Conservation (phyloP, 2,329 filamentous ascomycete genomes). For the Exophiala phaeomuriformis region DNA sequence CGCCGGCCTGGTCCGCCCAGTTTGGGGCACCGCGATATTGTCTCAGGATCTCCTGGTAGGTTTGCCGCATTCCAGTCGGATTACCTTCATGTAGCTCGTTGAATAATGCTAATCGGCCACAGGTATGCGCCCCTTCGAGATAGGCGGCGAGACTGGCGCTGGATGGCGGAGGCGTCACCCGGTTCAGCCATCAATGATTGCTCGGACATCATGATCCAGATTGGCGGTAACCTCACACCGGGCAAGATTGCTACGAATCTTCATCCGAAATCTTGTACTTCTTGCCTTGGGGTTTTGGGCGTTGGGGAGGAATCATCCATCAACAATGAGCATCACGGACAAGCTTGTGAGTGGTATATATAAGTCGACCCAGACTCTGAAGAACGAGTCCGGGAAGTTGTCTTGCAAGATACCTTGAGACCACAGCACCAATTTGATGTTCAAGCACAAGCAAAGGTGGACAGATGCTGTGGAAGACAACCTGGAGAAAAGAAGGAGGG, state of each 20-base stretch:
- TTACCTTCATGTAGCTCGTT: background rate
- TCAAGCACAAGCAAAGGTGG: too few species aligned
- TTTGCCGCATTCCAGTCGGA: background rate
- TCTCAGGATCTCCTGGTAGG: background rate
- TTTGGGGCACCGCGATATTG: too few species aligned
- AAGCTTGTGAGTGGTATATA: too few species aligned
- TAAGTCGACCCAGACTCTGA: too few species aligned
- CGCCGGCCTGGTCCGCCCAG: too few species aligned
- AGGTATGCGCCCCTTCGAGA: background rate
- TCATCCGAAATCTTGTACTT: too few species aligned
- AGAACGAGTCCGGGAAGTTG: too few species aligned
- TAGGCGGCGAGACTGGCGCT: background rate
- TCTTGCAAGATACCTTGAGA: too few species aligned
- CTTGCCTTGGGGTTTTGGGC: too few species aligned
- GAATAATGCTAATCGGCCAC: background rate
- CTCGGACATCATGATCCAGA: background rate
- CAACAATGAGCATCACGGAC: too few species aligned
- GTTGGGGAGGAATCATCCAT: too few species aligned
- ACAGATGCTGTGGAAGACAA: background rate
- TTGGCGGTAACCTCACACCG: background rate
- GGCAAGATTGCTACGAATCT: background rate
- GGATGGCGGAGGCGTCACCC: background rate
- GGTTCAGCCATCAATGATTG: background rate
- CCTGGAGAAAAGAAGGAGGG: background rate
- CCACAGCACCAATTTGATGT: too few species aligned